A percentile compares a stretch with the other conserved stretches of the same genome.
Conservation (phyloP, 805 yeast genomes). For the Metschnikowia lunata region DNA sequence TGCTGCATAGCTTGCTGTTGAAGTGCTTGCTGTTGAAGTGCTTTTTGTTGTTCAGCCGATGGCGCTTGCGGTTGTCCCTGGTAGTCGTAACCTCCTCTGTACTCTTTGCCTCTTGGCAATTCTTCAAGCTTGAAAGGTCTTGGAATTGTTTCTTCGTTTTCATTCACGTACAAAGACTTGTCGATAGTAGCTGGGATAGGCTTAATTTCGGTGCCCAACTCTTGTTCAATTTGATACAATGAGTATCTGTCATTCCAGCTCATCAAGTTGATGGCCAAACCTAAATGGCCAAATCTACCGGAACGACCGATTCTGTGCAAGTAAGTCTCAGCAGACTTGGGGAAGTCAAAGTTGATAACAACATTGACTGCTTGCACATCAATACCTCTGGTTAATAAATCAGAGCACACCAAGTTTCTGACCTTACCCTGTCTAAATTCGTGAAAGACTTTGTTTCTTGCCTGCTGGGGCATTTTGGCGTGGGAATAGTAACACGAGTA, state of each 20-base stretch:
- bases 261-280: constrained; percentile 93
- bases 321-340: constrained; percentile 95
- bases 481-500: constrained; percentile 96
- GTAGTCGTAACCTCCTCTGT: constrained; percentile 28
- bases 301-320: constrained; percentile 98
- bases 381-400: constrained; percentile 95
- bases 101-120: constrained; percentile 44
- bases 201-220: constrained; percentile 93
- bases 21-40: constrained; percentile 5
- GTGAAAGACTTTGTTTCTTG: constrained; percentile 96
- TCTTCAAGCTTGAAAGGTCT: constrained; percentile 79
- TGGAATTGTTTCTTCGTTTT: constrained; percentile 71
- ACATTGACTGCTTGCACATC: constrained; percentile 99
- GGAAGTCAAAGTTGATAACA: constrained; percentile 97
- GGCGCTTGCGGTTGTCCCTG: constrained; percentile 38
- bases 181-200: constrained; percentile 96
- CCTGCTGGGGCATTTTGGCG: constrained; percentile 95
- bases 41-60: constrained; percentile 4
- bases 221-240: constrained; percentile 92
- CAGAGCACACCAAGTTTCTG: constrained; percentile 95
- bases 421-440: constrained; percentile 98
- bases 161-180: constrained; percentile 81
- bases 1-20: constrained; percentile 10
- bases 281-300: constrained; percentile 97
- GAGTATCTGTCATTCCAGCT: constrained; percentile 96